Percentiles rank a stretch among this genome's conserved stretches.
These are phyloP conservation scores for Entoloma clypeatum DNA, from an alignment of 1,284 basidiomycete genomes.

Conservation along the genomic window DNA sequence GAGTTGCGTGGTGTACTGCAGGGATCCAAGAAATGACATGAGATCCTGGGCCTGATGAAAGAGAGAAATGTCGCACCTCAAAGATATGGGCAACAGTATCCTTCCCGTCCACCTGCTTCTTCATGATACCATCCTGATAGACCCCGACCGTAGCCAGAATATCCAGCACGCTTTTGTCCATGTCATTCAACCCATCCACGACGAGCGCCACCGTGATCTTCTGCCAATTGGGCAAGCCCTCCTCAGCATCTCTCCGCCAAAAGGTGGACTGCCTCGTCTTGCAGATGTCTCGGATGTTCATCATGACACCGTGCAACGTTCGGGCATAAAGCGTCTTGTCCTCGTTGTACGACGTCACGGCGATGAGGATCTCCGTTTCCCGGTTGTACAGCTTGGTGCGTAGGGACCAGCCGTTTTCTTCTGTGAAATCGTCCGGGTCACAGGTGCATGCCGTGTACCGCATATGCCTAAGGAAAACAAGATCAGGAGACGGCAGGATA, in stretches of 20 bases:
- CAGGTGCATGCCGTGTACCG: conserved; percentile 78
- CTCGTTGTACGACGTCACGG: conserved; percentile 65
- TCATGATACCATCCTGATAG: conserved; percentile 96
- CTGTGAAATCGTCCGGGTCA: conserved; percentile 78
- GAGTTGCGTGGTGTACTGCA: conserved; percentile 83
- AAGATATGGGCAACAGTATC: conserved; percentile 91
- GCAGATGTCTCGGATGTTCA: conserved; percentile 98
- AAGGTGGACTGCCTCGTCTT: conserved; percentile 95
- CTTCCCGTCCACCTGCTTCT: conserved; percentile 89
- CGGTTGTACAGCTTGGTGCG: conserved; percentile 68
- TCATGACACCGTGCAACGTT: conserved; percentile 93
- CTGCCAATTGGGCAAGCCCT: conserved; percentile 89
- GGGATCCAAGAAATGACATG: conserved; percentile 10
- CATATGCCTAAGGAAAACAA: conserved; percentile 50
- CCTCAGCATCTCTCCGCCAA: conserved; percentile 83
- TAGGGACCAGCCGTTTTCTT: conserved; percentile 64
- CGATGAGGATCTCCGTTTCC: conserved; percentile 76
- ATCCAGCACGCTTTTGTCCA: conserved; percentile 94
- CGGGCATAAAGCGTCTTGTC: conserved; percentile 84
- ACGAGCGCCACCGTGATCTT: conserved; percentile 89
- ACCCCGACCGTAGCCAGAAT: conserved; percentile 84
- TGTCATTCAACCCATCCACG: conserved; percentile 91
- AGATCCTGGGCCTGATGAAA: neutral
- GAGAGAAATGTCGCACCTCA: conserved; percentile 56
- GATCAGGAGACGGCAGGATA: neutral